Evolutionary conservation across 129 eudicot genomes (phyloP).

Genomic region (carrot (Daucus carota)): DNA sequence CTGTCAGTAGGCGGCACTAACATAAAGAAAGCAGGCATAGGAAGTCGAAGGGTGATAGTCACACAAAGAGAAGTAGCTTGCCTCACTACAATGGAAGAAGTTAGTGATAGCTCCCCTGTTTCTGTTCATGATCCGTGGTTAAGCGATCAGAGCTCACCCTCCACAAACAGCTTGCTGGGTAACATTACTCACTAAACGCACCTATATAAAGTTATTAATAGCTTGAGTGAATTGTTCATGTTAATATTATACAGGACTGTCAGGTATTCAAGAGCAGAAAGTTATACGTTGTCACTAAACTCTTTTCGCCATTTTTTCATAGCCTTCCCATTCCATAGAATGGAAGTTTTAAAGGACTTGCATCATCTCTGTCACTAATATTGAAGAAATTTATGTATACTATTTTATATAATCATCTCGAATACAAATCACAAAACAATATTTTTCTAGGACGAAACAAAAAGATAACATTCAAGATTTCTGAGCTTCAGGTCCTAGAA

Average conservation of each 20-base stretch:
- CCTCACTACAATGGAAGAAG: constrained; percentile 35
- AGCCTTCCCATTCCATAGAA: neutral
- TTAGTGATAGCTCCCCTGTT: constrained; percentile 53
- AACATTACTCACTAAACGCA: constrained; percentile 29
- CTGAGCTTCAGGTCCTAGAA: constrained; percentile 63
- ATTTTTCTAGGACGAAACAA: neutral
- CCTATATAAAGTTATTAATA: constrained; percentile 1
- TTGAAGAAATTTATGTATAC: neutral
- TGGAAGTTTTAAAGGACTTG: neutral
- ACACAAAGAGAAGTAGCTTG: constrained; percentile 29
- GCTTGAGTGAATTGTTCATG: neutral
- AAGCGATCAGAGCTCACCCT: constrained; percentile 70
- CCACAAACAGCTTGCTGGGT: constrained; percentile 57
- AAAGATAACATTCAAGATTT: constrained; percentile 15
- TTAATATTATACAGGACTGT: neutral
- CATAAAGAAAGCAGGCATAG: constrained; percentile 26
- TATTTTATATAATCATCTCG: neutral
- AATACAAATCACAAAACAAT: neutral
- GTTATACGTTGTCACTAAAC: neutral
- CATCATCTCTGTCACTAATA: neutral
- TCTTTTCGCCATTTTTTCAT: neutral
- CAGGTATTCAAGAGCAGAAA: neutral
- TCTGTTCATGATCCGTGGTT: constrained; percentile 62
- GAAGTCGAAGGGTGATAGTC: constrained; percentile 48
- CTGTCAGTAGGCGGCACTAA: constrained; percentile 27